phyloP scores from a whole-genome alignment of 768 basidiomycete genomes.

The Pulveroboletus ravenelii region DNA sequence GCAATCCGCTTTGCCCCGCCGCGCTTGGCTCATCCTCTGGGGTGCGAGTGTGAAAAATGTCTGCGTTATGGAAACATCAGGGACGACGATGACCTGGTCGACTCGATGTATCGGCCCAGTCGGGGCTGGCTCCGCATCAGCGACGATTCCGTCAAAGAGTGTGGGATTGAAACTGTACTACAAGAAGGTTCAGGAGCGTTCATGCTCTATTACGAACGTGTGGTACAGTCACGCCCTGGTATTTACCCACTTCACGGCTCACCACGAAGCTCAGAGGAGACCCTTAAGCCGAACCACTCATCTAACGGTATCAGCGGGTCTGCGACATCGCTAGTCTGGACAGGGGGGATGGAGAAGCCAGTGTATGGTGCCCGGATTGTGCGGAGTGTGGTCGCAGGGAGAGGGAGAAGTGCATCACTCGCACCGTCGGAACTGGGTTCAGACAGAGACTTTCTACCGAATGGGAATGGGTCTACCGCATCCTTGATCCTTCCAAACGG shows the following conservation, averaged over 20 bases:
- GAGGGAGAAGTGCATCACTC: conserved; percentile 38
- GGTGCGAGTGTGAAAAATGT: conserved; percentile 47
- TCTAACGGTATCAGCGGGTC: conserved; percentile 41
- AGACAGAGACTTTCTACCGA: conserved; percentile 9
- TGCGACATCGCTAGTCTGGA: conserved; percentile 39
- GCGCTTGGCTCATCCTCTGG: conserved; percentile 37
- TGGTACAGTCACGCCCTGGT: conserved; percentile 37
- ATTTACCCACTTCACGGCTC: conserved; percentile 31
- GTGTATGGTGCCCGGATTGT: conserved; percentile 48
- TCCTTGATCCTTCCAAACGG: conserved; percentile 23
- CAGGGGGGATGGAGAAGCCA: conserved; percentile 15
- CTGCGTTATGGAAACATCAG: conserved; percentile 49
- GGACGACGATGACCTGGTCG: conserved; percentile 44
- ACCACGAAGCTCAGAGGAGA: conserved; percentile 59
- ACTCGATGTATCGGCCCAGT: conserved; percentile 37
- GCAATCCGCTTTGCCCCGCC: conserved; percentile 38
- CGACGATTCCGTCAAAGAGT: conserved; percentile 77
- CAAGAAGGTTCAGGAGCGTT: conserved; percentile 72
- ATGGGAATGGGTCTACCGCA: conserved; percentile 7
- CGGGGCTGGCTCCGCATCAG: conserved; percentile 85
- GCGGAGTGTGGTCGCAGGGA: conserved; percentile 48
- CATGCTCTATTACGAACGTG: conserved; percentile 92
- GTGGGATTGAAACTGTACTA: conserved; percentile 69
- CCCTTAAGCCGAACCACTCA: conserved; percentile 48
- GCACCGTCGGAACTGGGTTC: conserved; percentile 29